Conservation (phyloP, 1,284 basidiomycete species). For the Trichosporon sp. region DNA sequence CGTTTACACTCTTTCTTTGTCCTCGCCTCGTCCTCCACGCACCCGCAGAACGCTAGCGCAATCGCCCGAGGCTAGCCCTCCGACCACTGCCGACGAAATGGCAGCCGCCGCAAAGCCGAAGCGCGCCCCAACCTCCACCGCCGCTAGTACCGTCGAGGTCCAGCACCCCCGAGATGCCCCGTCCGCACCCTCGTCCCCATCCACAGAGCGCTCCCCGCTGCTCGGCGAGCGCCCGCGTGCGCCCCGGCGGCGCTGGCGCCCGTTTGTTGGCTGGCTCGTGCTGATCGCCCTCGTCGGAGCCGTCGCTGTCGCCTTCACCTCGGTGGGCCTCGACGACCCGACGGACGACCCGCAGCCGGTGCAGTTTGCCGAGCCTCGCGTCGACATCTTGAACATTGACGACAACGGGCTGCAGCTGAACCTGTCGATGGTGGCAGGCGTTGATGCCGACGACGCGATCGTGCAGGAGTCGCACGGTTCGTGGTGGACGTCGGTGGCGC, state of each 20-base stretch:
- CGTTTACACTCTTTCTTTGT: neutral
- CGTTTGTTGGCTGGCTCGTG: neutral
- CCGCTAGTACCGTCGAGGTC: neutral
- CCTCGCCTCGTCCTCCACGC: neutral
- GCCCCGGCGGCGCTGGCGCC: neutral
- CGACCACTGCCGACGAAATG: neutral
- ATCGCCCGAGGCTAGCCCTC: neutral
- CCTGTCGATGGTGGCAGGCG: conserved; percentile 34
- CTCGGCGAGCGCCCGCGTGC: conserved; percentile 7
- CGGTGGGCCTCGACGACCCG: neutral
- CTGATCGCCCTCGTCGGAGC: conserved; percentile 23
- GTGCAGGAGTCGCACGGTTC: conserved; percentile 33
- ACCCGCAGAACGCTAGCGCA: neutral
- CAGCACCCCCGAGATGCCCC: neutral
- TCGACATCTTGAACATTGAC: conserved; percentile 41
- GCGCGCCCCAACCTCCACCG: neutral
- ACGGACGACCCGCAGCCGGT: conserved; percentile 2
- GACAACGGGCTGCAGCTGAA: conserved; percentile 42
- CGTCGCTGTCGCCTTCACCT: conserved; percentile 33
- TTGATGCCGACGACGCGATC: conserved; percentile 40
- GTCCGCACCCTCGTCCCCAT: neutral
- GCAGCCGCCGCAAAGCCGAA: neutral
- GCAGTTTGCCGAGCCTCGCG: conserved; percentile 7
- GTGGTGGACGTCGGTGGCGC: conserved; percentile 45
- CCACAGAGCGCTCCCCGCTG: conserved; percentile 20